Evolutionary conservation across 768 basidiomycete species (phyloP).

Genomic region (Termitomyces sp.): DNA sequence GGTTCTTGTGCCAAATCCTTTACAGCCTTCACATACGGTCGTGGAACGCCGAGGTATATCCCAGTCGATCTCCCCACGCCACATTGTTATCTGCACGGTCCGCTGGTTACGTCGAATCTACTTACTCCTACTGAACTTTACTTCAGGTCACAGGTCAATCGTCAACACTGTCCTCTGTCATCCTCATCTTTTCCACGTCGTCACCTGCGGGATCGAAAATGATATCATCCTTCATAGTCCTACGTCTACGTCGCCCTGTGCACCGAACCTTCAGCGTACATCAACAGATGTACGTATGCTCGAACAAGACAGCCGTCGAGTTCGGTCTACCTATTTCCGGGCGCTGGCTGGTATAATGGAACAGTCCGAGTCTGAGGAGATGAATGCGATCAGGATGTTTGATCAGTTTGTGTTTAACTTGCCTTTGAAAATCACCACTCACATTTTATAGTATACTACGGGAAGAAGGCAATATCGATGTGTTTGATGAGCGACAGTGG

Average conservation of each 20-base stretch:
- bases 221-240: conserved; percentile 66
- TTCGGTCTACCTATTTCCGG: conserved; percentile 30
- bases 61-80: conserved; percentile 64
- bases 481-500: conserved; percentile 44
- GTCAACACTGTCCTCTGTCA: conserved; percentile 73
- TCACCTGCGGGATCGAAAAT: conserved; percentile 71
- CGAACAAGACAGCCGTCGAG: conserved; percentile 25
- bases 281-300: conserved; percentile 42
- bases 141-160: conserved; percentile 65
- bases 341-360: conserved; percentile 22
- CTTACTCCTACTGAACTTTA: background rate
- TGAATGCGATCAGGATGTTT: conserved; percentile 55
- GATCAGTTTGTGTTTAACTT: conserved; percentile 45
- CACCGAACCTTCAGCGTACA: conserved; percentile 39
- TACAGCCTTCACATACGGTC: conserved; percentile 41
- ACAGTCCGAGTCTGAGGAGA: conserved; percentile 34
- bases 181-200: conserved; percentile 58
- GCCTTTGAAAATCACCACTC: background rate
- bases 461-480: conserved; percentile 50
- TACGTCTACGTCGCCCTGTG: conserved; percentile 47
- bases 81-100: conserved; percentile 53
- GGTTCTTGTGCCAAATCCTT: background rate
- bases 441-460: conserved; percentile 43
- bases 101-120: background rate
- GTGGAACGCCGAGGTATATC: conserved; percentile 37